A percentile compares a stretch with the other conserved stretches of the same genome.
These are phyloP conservation scores for Heliamphora exappendiculata DNA, from an alignment of 148 eudicot species.

Conservation along the genomic window DNA sequence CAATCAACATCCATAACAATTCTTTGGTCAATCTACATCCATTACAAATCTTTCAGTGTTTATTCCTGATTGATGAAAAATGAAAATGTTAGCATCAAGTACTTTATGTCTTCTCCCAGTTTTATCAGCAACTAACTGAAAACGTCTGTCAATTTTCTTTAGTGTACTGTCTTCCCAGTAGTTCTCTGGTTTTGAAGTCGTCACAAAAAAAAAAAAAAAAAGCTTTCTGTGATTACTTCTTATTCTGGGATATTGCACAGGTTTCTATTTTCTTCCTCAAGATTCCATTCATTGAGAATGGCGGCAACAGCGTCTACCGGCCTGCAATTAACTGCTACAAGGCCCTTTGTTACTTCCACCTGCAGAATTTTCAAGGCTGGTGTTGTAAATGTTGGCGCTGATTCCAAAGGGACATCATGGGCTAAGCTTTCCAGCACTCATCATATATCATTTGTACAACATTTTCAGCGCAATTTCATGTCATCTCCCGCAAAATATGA, in stretches of 20 bases:
- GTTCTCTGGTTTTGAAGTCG: background rate
- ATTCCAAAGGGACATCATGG: constrained; percentile 31
- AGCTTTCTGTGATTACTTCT: background rate
- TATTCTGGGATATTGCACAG: constrained; percentile 5
- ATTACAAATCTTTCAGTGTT: background rate
- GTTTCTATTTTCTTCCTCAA: constrained; percentile 6
- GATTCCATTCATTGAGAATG: constrained; percentile 34
- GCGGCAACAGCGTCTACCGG: constrained; percentile 61
- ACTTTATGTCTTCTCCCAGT: background rate
- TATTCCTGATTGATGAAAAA: background rate
- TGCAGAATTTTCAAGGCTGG: constrained; percentile 33
- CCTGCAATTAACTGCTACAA: constrained; percentile 48
- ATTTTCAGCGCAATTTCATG: constrained; percentile 35
- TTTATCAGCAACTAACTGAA: background rate
- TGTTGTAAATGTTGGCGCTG: constrained; percentile 29
- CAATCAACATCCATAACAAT: background rate
- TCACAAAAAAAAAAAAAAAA: background rate
- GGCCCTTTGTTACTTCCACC: constrained; percentile 41
- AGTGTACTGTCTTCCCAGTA: background rate
- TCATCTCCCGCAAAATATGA: constrained; percentile 29
- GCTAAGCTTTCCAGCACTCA: constrained; percentile 45
- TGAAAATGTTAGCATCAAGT: background rate
- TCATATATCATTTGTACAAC: constrained; percentile 36
- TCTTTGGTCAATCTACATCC: background rate
- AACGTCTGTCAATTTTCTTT: background rate